phyloP scores from a whole-genome alignment of 2,329 filamentous ascomycete species.

The Pseudogymnoascus sp. region DNA sequence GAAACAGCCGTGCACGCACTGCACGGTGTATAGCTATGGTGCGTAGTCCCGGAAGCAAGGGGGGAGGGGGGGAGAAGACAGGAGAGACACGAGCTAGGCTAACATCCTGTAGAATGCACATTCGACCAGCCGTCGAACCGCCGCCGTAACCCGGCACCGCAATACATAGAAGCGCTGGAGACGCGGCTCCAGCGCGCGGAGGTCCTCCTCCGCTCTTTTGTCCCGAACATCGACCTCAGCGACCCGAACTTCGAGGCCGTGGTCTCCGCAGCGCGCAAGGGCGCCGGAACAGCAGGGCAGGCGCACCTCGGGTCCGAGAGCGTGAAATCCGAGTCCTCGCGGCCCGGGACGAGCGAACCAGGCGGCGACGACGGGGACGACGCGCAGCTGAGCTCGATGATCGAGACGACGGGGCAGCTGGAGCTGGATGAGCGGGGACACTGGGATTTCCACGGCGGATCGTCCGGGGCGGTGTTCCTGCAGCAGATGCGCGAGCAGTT shows the following conservation, averaged over 20 bases:
- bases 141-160: conserved; percentile 60
- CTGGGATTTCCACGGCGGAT: conserved; percentile 92
- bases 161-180: conserved; percentile 66
- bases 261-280: conserved; percentile 46
- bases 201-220: conserved; percentile 50
- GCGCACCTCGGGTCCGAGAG: not conserved
- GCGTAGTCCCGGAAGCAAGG: conserved; percentile 28
- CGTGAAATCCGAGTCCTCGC: not conserved
- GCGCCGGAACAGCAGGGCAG: conserved; percentile 8
- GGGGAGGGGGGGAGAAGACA: not conserved
- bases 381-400: conserved; percentile 82
- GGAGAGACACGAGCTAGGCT: not conserved
- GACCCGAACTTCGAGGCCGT: conserved; percentile 75
- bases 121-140: conserved; percentile 73
- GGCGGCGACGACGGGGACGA: conserved; percentile 53
- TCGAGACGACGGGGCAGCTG: conserved; percentile 81
- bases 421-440: conserved; percentile 86
- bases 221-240: conserved; percentile 63
- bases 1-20: conserved; percentile 87
- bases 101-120: conserved; percentile 50
- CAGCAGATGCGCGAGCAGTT: conserved; percentile 82
- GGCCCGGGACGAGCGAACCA: conserved; percentile 21
- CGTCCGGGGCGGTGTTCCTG: conserved; percentile 84
- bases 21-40: conserved; percentile 98
- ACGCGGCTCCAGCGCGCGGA: conserved; percentile 61